Evolutionary conservation across 2,329 filamentous ascomycete species (phyloP), one percentile per base, ranked within the genome.

Genomic region (Calycina marina): DNA sequence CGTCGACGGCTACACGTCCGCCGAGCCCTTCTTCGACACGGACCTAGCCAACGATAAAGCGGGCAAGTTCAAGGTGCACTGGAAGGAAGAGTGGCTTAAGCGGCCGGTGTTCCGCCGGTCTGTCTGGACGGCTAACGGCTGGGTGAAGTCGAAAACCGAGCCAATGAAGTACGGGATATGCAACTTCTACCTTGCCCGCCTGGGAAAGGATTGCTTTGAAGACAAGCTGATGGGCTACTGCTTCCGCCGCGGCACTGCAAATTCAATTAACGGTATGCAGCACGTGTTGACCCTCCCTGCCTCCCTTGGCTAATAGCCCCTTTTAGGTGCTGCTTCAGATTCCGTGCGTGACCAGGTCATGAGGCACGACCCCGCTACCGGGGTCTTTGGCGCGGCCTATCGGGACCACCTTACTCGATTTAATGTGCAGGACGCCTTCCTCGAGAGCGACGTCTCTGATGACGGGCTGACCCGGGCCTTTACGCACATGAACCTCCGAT

Each of bases 211-310:
- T 14, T 20, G 35, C 35, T 34, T 42, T 11, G 5, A 22, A 31
- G 31, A 36, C 8, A 42, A 32, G 22, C 35, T 43, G 29, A 48
- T 40, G 13, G 34, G 34, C 31, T 45, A 46, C 33, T 45, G 35
- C 31, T 45, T 48, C 31, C 31, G 34, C 22, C 29, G 37, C 32
- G 37, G 37, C 14, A 42, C 34, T 12, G 36, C 35, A 4, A 45
- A 47, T 30, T 38, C 39, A 6, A 36, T 47, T 33, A 25, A 43
- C 32, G 13, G 36, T 44, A 44, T 34, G 41, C 40, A 15, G 14
- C 18, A 15, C 22, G 17, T 6, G 24, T 35, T 28, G n/a, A 5
- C 18, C 25, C 18, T 11, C 25, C 25, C 24, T 14, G 16, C 26
- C 35, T 26, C 3, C n/a, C n/a, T n/a, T n/a, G n/a, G n/a, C n/a